phyloP scores from a whole-genome alignment of 352 stramenopile genomes.

The Globisporangium uncinulatum region DNA sequence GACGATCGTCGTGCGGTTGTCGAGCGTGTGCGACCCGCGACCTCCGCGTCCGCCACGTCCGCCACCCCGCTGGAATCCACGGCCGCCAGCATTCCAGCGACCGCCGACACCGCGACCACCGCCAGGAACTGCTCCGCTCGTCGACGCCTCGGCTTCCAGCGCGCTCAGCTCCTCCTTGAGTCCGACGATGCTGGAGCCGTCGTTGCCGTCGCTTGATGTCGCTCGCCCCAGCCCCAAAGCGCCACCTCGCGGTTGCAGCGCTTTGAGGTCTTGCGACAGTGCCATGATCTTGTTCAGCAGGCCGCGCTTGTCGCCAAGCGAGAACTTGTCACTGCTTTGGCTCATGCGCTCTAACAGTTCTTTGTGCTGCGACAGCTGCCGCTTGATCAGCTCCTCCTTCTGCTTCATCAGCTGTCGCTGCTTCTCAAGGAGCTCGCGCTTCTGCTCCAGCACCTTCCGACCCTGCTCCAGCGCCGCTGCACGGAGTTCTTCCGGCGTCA shows the following conservation, averaged over 20 bases:
- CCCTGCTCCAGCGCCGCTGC: conserved; percentile 73
- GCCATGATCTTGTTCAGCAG: conserved; percentile 82
- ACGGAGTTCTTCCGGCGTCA: conserved; percentile 69
- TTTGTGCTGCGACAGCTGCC: conserved; percentile 76
- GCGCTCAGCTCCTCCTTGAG: conserved; percentile 64
- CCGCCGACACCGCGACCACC: conserved; percentile 27
- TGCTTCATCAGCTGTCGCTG: conserved; percentile 79
- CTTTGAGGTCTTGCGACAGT: conserved; percentile 64
- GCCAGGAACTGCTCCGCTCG: conserved; percentile 8
- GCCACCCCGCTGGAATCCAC: conserved; percentile 39
- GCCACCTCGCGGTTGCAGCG: conserved; percentile 28
- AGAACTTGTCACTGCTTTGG: conserved; percentile 64
- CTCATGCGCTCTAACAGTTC: conserved; percentile 80
- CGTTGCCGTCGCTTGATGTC: conserved; percentile 7
- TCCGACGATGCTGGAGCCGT: conserved; percentile 30
- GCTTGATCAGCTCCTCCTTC: conserved; percentile 77
- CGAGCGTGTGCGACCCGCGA: conserved; percentile 55
- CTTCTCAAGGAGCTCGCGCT: conserved; percentile 83
- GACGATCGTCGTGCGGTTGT: conserved; percentile 84
- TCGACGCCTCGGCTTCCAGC: conserved; percentile 50
- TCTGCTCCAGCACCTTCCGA: conserved; percentile 77
- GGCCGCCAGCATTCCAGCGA: conserved; percentile 26
- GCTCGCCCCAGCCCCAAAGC: neutral
- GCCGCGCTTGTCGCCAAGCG: conserved; percentile 62
- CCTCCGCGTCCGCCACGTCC: conserved; percentile 42